Evolutionary conservation across 2,329 filamentous ascomycete species (phyloP).

Genomic region (Colletotrichum navitas): DNA sequence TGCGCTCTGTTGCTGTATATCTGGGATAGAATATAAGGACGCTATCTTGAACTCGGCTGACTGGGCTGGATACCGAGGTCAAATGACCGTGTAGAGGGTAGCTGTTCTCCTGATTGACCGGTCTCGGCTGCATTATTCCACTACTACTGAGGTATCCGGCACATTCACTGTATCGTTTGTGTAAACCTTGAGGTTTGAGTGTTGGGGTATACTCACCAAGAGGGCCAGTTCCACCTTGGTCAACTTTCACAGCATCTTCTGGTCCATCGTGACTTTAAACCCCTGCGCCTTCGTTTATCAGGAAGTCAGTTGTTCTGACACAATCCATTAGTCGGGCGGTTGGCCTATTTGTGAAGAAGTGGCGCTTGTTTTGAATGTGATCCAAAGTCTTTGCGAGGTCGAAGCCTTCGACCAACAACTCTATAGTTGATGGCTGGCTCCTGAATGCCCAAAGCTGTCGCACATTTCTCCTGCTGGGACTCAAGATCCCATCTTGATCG

Average conservation of each 20-base stretch:
- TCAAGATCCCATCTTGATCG: neutral
- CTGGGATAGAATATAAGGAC: too few relatives aligned
- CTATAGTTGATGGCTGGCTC: neutral
- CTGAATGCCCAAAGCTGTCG: neutral
- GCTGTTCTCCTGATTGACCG: neutral
- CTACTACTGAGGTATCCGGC: neutral
- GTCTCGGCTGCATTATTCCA: neutral
- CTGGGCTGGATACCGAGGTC: neutral
- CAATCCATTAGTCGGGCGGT: neutral
- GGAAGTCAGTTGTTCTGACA: neutral
- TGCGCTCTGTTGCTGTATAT: neutral
- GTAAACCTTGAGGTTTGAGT: neutral
- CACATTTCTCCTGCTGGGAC: neutral
- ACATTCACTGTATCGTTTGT: neutral
- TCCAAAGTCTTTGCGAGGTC: neutral
- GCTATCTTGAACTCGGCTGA: neutral
- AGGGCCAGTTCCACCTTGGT: neutral
- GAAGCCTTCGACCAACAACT: neutral
- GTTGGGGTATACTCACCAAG: rapidly evolving
- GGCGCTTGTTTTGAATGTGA: neutral
- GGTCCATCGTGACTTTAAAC: neutral
- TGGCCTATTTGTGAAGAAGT: neutral
- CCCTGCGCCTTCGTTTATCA: neutral
- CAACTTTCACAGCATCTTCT: neutral
- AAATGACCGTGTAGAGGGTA: neutral